A percentile compares a stretch with the other conserved stretches of the same genome.
These are phyloP conservation scores for Jaltomata sinuosa DNA, from an alignment of 257 asterid genomes.

Conservation along the genomic window DNA sequence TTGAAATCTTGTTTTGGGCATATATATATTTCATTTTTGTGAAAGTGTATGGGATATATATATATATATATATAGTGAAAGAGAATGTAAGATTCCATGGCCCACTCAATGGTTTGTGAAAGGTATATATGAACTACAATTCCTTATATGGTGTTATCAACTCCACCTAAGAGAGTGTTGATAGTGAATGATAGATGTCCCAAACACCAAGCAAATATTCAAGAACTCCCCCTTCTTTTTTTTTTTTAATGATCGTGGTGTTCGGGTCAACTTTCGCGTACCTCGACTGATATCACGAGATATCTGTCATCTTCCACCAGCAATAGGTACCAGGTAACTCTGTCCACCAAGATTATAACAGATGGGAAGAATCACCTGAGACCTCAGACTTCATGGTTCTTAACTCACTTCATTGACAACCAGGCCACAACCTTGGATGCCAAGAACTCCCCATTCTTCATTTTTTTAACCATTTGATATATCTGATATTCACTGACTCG, in stretches of 20 bases:
- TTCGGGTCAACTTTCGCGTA: no score
- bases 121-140: slow-evolving; percentile 52
- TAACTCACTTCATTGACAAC: no score
- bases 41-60: neutral
- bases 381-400: no score
- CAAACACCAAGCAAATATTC: neutral
- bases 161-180: slow-evolving; percentile 27
- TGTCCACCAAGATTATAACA: no score
- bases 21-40: neutral
- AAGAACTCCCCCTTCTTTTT: neutral
- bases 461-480: neutral
- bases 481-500: neutral
- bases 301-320: no score
- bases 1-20: neutral
- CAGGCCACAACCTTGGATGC: no score
- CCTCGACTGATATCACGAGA: no score
- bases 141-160: slow-evolving; percentile 38
- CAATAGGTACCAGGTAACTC: no score
- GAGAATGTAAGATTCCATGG: slow-evolving; percentile 22
- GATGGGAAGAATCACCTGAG: no score
- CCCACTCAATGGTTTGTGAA: slow-evolving; percentile 63
- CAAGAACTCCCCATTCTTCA: no score
- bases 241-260: no score
- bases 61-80: neutral
- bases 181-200: slow-evolving; percentile 54